Base-by-base conservation (phyloP, 2,329 filamentous ascomycete genomes). In the Nemania diffusa region DNA sequence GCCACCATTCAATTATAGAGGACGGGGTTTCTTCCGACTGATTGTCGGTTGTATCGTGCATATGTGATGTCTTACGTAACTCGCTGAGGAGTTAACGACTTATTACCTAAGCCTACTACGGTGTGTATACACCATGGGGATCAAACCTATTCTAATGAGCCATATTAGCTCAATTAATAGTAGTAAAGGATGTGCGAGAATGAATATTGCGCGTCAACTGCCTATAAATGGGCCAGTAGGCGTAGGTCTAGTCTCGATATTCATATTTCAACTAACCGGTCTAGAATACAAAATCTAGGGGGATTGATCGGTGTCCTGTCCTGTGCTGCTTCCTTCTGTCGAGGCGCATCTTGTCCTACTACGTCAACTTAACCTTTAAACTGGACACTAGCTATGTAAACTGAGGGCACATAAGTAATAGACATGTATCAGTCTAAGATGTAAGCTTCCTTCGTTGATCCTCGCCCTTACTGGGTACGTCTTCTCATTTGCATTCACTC, bases 371-470 rank as follows among this genome's bases (percentile, higher is more conserved):
- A 29, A 46, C 26, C 24, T 40, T 15, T 0, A 17, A 46, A 37
- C 17, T 5, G 22, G 24, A 46, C 46, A 61, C 29, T 17, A 61
- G 8, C 15, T 37, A n/a, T n/a, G n/a, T n/a, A 26, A 5, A 15
- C 9, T 17, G 44, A 52, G 5, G 34, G 7, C 13, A 6, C n/a
- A 51, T 51, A 46, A 34, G 5, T 24, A 22, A 46, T 17, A 50
- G 15, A 17, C 13, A 34, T 57, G 34, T 20, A 24, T 51, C 42
- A n/a, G 27, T 62, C 57, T 46, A 24, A 57, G 52, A 53, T 22
- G 37, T 58, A 62, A 58, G 53, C 53, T 66, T 48, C 58, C 20
- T 57, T 66, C 26, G 22, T 44, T 44, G 13, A 44, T 55, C 24
- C 22, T 63, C 40, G n/a, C 52, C 24, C 29, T 24, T 37, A 51